Conservation (phyloP, 2,329 filamentous ascomycete genomes). For the Diaporthe ampelina region DNA sequence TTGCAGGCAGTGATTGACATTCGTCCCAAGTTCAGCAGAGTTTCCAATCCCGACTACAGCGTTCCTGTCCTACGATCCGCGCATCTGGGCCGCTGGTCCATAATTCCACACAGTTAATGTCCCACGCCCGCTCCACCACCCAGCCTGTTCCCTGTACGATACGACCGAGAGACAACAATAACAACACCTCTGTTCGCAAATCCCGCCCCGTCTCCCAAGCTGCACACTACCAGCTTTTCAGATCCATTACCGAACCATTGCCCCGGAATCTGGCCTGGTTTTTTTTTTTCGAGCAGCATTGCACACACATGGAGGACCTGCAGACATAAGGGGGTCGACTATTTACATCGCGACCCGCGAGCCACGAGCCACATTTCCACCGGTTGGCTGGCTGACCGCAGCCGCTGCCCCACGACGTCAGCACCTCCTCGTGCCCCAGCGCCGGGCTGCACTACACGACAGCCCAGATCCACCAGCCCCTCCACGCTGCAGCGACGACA, state of each 20-base stretch:
- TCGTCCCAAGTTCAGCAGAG: slow-evolving; percentile 21
- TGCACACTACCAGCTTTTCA: background rate
- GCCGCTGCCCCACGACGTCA: slow-evolving; percentile 31
- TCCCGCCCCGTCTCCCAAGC: slow-evolving; percentile 8
- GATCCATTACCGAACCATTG: background rate
- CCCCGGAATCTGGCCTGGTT: background rate
- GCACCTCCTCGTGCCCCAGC: background rate
- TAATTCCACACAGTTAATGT: slow-evolving; percentile 19
- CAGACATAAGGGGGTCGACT: slow-evolving; percentile 4
- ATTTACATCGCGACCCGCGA: slow-evolving; percentile 7
- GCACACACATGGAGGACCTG: background rate
- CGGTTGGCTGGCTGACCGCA: slow-evolving; percentile 25
- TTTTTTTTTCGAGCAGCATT: background rate
- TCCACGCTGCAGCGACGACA: slow-evolving; percentile 28
- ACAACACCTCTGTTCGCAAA: slow-evolving; percentile 5
- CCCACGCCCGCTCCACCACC: slow-evolving; percentile 21
- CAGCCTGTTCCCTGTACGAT: slow-evolving; percentile 9
- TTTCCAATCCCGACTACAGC: slow-evolving; percentile 17
- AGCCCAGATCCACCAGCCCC: slow-evolving; percentile 13
- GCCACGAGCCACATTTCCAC: background rate
- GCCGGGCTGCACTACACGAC: slow-evolving; percentile 3
- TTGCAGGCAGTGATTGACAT: slow-evolving; percentile 17
- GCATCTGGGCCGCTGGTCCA: slow-evolving; percentile 18
- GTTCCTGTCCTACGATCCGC: slow-evolving; percentile 20
- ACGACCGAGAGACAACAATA: slow-evolving; percentile 20